Conservation (phyloP, 805 yeast genomes). For the Wickerhamomyces sydowiorum region DNA sequence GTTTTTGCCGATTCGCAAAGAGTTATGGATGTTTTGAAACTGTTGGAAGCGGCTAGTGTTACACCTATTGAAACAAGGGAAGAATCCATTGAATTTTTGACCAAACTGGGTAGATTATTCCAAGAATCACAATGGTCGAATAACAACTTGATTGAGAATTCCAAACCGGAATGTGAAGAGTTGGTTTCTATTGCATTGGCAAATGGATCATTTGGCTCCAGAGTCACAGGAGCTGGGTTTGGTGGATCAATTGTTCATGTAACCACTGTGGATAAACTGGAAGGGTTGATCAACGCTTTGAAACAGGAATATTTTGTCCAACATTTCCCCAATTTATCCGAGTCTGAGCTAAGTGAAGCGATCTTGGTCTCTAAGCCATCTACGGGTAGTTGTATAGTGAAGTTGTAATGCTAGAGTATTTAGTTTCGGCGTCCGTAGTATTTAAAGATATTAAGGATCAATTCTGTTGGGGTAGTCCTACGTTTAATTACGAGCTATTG, state of each 20-base stretch:
- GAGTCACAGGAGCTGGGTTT: constrained; percentile 79
- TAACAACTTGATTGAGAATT: constrained; percentile 42
- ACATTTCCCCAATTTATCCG: constrained; percentile 42
- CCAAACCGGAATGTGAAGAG: constrained; percentile 48
- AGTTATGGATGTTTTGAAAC: constrained; percentile 44
- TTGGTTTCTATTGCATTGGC: constrained; percentile 47
- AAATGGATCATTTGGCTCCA: constrained; percentile 58
- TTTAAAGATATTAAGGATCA: too few species aligned
- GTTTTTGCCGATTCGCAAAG: constrained; percentile 58
- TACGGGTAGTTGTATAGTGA: constrained; percentile 37
- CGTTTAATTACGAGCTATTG: too few species aligned
- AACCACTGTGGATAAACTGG: constrained; percentile 38
- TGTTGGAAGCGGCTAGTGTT: constrained; percentile 25
- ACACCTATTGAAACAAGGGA: constrained; percentile 7
- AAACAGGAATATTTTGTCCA: constrained; percentile 44
- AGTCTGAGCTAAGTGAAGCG: constrained; percentile 41
- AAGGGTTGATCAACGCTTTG: constrained; percentile 35
- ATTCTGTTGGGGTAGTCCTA: too few species aligned
- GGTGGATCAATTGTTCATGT: constrained; percentile 73
- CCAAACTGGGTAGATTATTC: constrained; percentile 48
- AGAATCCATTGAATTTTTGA: constrained; percentile 29
- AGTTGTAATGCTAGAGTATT: constrained; percentile 12
- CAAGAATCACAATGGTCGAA: constrained; percentile 54
- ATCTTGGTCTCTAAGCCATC: constrained; percentile 52
- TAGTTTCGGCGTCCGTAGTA: too few species aligned